Base-by-base conservation (phyloP, 257 asterid genomes). In the Forsythia viridissima region DNA sequence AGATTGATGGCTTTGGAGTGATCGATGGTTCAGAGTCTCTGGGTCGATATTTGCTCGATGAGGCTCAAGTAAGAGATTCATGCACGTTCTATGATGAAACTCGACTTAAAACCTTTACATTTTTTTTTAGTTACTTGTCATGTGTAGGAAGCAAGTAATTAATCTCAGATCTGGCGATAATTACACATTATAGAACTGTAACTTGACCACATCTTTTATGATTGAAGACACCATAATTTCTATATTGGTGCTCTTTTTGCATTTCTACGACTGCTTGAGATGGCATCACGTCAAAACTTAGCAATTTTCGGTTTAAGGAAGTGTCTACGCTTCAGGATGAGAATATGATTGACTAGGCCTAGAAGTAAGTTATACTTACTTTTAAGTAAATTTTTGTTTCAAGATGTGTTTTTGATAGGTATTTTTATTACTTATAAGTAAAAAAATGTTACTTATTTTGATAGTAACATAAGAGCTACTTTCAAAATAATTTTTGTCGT, bases 41-140 rank as follows among this genome's bases (percentile, higher is more conserved):
- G 57, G 91, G 99, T 84, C 92, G 97, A 48, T 95, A 93, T 82
- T 83, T 93, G 67, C 96, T 95, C 18, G 97, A 95, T 83, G 83
- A 87, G 85, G 95, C 97, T 82, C 97, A 89, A 81, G 99, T 91
- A 91, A 85, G 92, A 63, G 40, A 63, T 20, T 43, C 12, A 36
- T 37, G 30, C 65, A 18, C 30, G 6, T 51, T 51, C 8, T 15
- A 51, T 16, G 61, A 51, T 51, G 61, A 51, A 51, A 44, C 20
- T 13, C 16, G 8, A 51, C 61, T 51, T 51, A 4, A 16, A 51
- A 15, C 13, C 30, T 6, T 18, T 5, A 0, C 8, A 5, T 55
- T 18, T 52, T 55, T 55, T 3, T 4, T 55, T 6, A 16, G 16
- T 5, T 16, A 55, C 21, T 6, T 18, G 30, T 18, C 65, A 18